A percentile compares a stretch with the other conserved stretches of the same genome.
Conservation (phyloP, 2,329 filamentous ascomycete genomes). For the Nannizzia gypsea region DNA sequence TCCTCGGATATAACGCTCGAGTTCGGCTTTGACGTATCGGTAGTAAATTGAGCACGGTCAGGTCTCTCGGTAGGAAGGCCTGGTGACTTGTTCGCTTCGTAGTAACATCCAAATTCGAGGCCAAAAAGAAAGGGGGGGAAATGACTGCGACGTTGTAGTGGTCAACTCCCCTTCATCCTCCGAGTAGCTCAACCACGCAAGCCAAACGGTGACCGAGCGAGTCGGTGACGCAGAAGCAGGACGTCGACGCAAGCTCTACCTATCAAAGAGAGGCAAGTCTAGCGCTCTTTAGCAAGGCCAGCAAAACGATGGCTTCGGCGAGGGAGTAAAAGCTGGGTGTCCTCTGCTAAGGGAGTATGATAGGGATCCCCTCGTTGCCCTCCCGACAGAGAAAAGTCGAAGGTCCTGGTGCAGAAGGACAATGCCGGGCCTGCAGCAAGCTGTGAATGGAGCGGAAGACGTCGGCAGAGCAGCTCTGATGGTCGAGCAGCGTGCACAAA, state of each 20-base stretch:
- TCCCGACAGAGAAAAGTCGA: neutral
- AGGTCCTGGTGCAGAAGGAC: neutral
- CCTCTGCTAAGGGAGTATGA: neutral
- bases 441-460: neutral
- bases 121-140: neutral
- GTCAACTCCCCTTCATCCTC: neutral
- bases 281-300: neutral
- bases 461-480: neutral
- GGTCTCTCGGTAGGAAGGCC: neutral
- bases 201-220: neutral
- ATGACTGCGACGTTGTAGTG: neutral
- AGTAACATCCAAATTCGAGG: conserved; percentile 3
- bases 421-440: neutral
- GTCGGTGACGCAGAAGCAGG: neutral
- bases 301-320: neutral
- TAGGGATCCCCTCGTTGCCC: neutral
- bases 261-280: neutral
- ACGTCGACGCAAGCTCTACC: neutral
- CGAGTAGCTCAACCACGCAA: neutral
- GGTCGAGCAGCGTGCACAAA: neutral
- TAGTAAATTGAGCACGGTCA: neutral
- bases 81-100: neutral
- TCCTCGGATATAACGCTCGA: neutral
- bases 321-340: neutral
- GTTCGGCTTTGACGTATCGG: neutral